Evolutionary conservation across 75 land plant genomes (phyloP), one percentile per base, ranked within the genome.

Genomic region (Cunninghamia lanceolata): DNA sequence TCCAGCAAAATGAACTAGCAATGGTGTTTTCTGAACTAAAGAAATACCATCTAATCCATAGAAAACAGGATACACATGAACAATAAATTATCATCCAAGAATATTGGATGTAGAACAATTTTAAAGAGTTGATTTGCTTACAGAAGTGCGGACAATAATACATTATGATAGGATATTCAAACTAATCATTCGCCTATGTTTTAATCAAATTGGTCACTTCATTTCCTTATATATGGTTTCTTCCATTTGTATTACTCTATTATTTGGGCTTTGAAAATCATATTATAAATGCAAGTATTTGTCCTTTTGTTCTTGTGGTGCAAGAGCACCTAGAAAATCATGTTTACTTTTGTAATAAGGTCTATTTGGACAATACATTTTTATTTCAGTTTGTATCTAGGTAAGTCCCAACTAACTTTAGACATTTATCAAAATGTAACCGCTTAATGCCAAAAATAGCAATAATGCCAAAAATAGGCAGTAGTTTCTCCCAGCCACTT

Each of bases 261-360:
- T 10, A 19, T 28, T 45, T 28, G 21, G 13, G 3, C 45, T 28
- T 80, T 43, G 3, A 45, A 80, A 80, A 80, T 28, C 32, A 28
- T 80, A 25, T 80, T 45, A 80, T 80, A 45, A 28, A 28, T 45
- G 46, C 82, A 30, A 80, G 46, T n/a, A 45, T 80, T 50, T 45
- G n/a, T 40, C 82, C 50, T 80, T 45, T 9, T 80, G 28, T 46
- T 46, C 82, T 80, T 80, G n/a, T 43, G n/a, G n/a, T n/a, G n/a
- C n/a, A n/a, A n/a, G n/a, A n/a, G n/a, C n/a, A n/a, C n/a, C n/a
- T n/a, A n/a, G n/a, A n/a, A n/a, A n/a, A n/a, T n/a, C n/a, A n/a
- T n/a, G n/a, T n/a, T n/a, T n/a, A n/a, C n/a, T n/a, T n/a, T n/a
- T n/a, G n/a, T n/a, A n/a, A n/a, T n/a, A n/a, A n/a, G n/a, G n/a